These are phyloP conservation scores for Pyropia yezoensis DNA, from an alignment of 23 red algal genomes.

Conservation along the genomic window DNA sequence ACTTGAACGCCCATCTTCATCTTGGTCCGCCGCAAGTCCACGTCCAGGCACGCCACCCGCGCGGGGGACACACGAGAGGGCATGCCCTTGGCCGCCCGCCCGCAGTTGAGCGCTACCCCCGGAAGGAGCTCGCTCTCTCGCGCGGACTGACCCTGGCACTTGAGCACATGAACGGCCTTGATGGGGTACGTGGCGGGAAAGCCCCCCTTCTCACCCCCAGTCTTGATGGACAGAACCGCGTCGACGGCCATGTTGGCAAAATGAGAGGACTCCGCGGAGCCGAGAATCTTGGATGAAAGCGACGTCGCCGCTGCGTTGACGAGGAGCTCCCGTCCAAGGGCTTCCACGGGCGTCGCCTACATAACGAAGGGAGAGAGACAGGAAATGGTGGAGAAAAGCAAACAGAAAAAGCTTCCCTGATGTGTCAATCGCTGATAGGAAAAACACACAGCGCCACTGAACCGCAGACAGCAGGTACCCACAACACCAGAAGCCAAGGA, in stretches of 20 bases:
- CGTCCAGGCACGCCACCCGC: constrained; percentile 81
- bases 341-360: constrained; percentile 73
- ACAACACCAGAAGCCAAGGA: too few species aligned
- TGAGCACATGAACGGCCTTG: constrained; percentile 85
- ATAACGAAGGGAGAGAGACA: too few species aligned
- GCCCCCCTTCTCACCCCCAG: neutral
- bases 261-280: constrained; percentile 52
- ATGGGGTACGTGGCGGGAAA: constrained; percentile 48
- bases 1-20: constrained; percentile 95
- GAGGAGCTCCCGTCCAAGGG: constrained; percentile 60
- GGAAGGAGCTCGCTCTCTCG: constrained; percentile 72
- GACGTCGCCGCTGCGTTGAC: constrained; percentile 78
- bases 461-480: too few species aligned
- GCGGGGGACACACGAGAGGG: constrained; percentile 65
- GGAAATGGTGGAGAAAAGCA: too few species aligned
- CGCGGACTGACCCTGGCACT: constrained; percentile 76
- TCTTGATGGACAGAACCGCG: constrained; percentile 82
- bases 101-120: constrained; percentile 78
- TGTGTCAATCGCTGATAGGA: too few species aligned
- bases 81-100: constrained; percentile 77
- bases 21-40: constrained; percentile 87
- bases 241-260: constrained; percentile 95
- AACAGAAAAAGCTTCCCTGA: too few species aligned
- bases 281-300: constrained; percentile 81
- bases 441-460: too few species aligned